These are phyloP conservation scores for Perkinsus marinus DNA, from an alignment of 169 alveolate genomes.

Conservation along the genomic window DNA sequence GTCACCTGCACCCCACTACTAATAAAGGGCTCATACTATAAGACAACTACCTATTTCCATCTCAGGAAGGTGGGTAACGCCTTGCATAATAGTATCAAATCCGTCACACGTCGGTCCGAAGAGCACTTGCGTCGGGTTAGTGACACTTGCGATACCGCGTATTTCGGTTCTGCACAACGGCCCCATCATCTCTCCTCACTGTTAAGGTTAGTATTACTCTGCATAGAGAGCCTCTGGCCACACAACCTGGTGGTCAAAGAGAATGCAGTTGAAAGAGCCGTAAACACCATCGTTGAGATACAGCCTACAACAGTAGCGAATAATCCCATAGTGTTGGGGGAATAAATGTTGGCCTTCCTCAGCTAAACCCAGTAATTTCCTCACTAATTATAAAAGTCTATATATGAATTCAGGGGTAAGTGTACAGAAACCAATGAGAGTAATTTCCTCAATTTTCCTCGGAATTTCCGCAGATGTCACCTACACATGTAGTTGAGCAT, in stretches of 20 bases:
- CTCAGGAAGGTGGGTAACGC: slow-evolving; percentile 1
- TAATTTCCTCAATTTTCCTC: too few relatives aligned
- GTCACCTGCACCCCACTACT: background rate
- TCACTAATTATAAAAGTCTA: too few relatives aligned
- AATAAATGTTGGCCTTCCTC: too few relatives aligned
- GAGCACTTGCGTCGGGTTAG: background rate
- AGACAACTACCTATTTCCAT: background rate
- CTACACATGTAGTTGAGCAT: too few relatives aligned
- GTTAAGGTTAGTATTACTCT: background rate
- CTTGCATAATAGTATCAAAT: background rate
- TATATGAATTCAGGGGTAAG: too few relatives aligned
- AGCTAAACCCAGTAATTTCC: too few relatives aligned
- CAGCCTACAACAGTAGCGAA: background rate
- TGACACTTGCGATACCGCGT: background rate
- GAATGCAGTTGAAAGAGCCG: slow-evolving; percentile 18
- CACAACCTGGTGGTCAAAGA: slow-evolving; percentile 7
- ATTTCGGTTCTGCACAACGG: background rate
- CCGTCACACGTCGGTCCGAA: slow-evolving; percentile 23
- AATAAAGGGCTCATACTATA: too few relatives aligned
- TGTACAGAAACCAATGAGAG: too few relatives aligned
- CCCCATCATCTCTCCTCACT: background rate
- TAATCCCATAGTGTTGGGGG: background rate
- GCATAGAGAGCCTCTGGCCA: slow-evolving; percentile 1
- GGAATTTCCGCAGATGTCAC: too few relatives aligned
- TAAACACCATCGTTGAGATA: slow-evolving; percentile 13